These are phyloP conservation scores for Parietaria judaica DNA, from an alignment of 306 rosid species.

Conservation along the genomic window DNA sequence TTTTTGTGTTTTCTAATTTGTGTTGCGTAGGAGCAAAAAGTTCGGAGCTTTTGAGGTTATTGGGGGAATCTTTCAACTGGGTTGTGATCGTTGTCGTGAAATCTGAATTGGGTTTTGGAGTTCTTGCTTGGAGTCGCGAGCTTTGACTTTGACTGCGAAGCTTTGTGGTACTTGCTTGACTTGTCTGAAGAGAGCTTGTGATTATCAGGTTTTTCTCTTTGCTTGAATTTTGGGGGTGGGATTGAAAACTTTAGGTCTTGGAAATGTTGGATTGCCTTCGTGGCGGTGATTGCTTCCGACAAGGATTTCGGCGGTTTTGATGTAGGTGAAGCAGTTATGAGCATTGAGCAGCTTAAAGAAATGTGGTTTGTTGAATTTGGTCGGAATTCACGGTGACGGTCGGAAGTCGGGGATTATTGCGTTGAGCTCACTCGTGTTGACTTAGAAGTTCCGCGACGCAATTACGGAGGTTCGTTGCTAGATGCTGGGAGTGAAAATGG, in stretches of 20 bases:
- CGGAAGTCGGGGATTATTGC: constrained; percentile 4
- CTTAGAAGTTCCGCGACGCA: constrained; percentile 5
- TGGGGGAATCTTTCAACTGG: constrained; percentile 19
- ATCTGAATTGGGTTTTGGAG: constrained; percentile 23
- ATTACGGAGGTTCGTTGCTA: constrained; percentile 9
- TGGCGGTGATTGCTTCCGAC: neutral
- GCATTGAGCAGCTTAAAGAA: constrained; percentile 10
- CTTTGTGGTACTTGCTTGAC: neutral
- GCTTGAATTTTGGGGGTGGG: too few species aligned
- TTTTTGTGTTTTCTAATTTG: neutral
- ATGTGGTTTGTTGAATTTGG: constrained; percentile 21
- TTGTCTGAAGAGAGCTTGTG: neutral
- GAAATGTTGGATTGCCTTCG: neutral
- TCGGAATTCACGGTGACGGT: neutral
- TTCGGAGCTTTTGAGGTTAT: constrained; percentile 15
- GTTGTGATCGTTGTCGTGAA: constrained; percentile 7
- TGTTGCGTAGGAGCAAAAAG: constrained; percentile 3
- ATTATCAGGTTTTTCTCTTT: too few species aligned
- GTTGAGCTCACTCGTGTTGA: constrained; percentile 15
- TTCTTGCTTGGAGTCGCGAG: constrained; percentile 13
- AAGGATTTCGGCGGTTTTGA: neutral
- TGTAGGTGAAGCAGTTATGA: too few species aligned
- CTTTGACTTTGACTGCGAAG: constrained; percentile 2
- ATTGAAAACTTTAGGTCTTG: neutral
- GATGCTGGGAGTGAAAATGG: constrained; percentile 29